Conservation (phyloP, 495 filamentous ascomycete species). For the Aspergillus ostianus region DNA sequence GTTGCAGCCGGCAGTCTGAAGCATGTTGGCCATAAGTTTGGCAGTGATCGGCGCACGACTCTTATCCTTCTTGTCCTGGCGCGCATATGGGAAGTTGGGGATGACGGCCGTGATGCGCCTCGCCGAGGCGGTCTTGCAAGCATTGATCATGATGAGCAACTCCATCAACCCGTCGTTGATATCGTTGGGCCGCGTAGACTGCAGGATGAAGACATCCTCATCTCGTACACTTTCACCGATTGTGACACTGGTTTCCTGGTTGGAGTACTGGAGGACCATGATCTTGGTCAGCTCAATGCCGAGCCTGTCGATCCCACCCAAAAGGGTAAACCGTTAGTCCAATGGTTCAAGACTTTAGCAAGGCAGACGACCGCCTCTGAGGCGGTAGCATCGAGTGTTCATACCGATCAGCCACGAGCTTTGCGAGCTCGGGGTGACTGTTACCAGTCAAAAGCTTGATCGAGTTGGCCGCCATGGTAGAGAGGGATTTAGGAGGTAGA, state of each 20-base stretch:
- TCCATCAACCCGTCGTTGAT: slow-evolving; percentile 99
- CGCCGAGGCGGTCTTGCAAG: slow-evolving; percentile 95
- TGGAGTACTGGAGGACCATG: slow-evolving; percentile 92
- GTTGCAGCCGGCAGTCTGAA: slow-evolving; percentile 87
- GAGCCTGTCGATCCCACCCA: slow-evolving; percentile 53
- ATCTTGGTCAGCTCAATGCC: slow-evolving; percentile 93
- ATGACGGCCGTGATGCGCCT: slow-evolving; percentile 89
- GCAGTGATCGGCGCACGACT: slow-evolving; percentile 82
- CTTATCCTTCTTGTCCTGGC: slow-evolving; percentile 99
- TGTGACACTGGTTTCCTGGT: slow-evolving; percentile 95
- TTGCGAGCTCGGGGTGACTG: slow-evolving; percentile 88
- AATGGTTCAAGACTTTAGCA: not conserved
- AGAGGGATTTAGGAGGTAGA: slow-evolving; percentile 3
- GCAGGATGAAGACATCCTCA: slow-evolving; percentile 97
- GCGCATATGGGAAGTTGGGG: slow-evolving; percentile 98
- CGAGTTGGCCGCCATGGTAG: slow-evolving; percentile 74
- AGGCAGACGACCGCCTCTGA: slow-evolving; percentile 3
- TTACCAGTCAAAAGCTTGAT: slow-evolving; percentile 96
- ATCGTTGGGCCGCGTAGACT: slow-evolving; percentile 92
- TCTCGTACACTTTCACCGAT: slow-evolving; percentile 96
- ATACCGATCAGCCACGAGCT: slow-evolving; percentile 88
- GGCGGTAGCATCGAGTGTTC: slow-evolving; percentile 9
- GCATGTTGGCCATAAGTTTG: slow-evolving; percentile 95
- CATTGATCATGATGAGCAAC: slow-evolving; percentile 97
- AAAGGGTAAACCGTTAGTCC: slow-evolving; percentile 15